Percentiles rank a stretch among this genome's conserved stretches.
Evolutionary conservation across 257 asterid species (phyloP).

Genomic region (Lavandula angustifolia): DNA sequence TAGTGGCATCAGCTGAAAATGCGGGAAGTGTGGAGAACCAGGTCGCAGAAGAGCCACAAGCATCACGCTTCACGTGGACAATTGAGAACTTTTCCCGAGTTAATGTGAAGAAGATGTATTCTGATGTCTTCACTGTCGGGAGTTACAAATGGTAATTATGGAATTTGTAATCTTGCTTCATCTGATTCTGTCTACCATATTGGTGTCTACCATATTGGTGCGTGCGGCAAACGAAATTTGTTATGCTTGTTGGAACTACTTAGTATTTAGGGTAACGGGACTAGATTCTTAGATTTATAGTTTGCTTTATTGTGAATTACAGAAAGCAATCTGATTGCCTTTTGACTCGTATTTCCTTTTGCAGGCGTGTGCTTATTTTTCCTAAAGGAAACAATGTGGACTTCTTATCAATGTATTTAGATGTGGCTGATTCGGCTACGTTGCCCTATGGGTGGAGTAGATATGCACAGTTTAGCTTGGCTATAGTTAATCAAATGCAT

Average conservation of each 20-base stretch:
- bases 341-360: conserved; percentile 31
- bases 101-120: conserved; percentile 71
- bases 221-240: neutral
- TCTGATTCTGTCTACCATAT: neutral
- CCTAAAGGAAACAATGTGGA: conserved; percentile 61
- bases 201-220: neutral
- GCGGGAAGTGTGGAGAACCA: conserved; percentile 71
- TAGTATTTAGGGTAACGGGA: neutral
- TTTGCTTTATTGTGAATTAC: conserved; percentile 17
- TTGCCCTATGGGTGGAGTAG: conserved; percentile 64
- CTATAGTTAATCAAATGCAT: conserved; percentile 54
- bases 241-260: conserved; percentile 18
- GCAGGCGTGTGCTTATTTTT: conserved; percentile 64
- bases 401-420: conserved; percentile 61
- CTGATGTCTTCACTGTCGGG: conserved; percentile 76
- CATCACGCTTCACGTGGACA: conserved; percentile 76
- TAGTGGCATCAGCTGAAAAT: conserved; percentile 57
- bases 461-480: conserved; percentile 59
- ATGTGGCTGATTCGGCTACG: conserved; percentile 53
- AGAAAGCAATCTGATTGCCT: conserved; percentile 19
- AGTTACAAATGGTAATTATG: conserved; percentile 76
- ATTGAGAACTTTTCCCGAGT: conserved; percentile 76
- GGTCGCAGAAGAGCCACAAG: conserved; percentile 82
- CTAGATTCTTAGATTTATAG: conserved; percentile 14
- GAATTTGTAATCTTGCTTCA: conserved; percentile 14